Percentiles rank a stretch among this genome's conserved stretches.
Conservation (phyloP, 2,329 filamentous ascomycete species). For the Curvularia eragrostidis region DNA sequence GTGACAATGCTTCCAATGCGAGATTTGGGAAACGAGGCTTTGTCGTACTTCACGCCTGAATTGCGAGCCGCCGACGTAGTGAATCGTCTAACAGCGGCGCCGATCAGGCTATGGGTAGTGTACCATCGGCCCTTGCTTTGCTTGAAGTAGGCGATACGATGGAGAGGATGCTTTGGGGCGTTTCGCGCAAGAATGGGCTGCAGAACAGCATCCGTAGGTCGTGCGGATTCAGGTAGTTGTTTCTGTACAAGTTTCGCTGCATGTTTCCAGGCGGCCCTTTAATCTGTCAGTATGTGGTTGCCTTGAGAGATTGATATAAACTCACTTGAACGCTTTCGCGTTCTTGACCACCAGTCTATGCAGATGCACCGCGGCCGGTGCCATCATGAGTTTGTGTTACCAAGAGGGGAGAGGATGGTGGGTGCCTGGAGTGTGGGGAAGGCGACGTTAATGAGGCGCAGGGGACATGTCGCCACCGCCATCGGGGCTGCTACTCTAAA, state of each 20-base stretch:
- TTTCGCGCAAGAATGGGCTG: constrained; percentile 67
- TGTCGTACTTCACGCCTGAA: constrained; percentile 55
- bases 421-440: constrained; percentile 28
- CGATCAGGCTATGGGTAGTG: constrained; percentile 61
- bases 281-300: constrained; percentile 23
- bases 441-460: constrained; percentile 28
- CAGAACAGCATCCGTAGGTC: constrained; percentile 57
- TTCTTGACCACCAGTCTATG: constrained; percentile 52
- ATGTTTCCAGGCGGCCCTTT: constrained; percentile 57
- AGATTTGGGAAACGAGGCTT: constrained; percentile 63
- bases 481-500: constrained; percentile 18
- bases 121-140: constrained; percentile 70
- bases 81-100: constrained; percentile 58
- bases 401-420: constrained; percentile 25
- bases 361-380: constrained; percentile 47
- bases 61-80: constrained; percentile 55
- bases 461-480: constrained; percentile 24
- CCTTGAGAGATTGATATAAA: constrained; percentile 1
- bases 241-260: constrained; percentile 55
- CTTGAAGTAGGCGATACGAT: constrained; percentile 67
- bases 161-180: constrained; percentile 64
- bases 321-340: constrained; percentile 51
- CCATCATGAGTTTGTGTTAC: constrained; percentile 42
- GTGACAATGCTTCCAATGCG: constrained; percentile 63
- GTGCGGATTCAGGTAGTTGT: constrained; percentile 52